Conservation (phyloP, 805 yeast genomes). For the Hanseniaspora osmophila region DNA sequence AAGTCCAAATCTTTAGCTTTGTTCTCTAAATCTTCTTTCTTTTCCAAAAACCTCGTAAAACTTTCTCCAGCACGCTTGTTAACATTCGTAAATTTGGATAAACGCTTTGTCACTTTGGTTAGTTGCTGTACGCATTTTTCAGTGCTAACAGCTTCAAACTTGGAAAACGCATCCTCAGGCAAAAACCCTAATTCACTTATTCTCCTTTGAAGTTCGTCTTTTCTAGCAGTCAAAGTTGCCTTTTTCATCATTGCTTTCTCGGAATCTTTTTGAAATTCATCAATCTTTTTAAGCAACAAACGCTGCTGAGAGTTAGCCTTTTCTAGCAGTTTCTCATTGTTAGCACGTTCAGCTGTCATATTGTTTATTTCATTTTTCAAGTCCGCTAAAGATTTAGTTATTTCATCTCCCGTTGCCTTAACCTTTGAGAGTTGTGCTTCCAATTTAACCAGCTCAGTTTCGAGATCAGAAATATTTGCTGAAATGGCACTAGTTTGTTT, state of each 20-base stretch:
- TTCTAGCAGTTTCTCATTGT: constrained; percentile 27
- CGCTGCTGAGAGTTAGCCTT: constrained; percentile 46
- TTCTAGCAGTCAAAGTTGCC: constrained; percentile 40
- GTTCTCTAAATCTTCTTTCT: constrained; percentile 47
- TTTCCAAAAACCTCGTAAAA: constrained; percentile 54
- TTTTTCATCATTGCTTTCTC: constrained; percentile 55
- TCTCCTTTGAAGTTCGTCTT: constrained; percentile 58
- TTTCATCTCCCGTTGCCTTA: constrained; percentile 8
- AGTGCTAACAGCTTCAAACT: constrained; percentile 32
- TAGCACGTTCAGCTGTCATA: constrained; percentile 17
- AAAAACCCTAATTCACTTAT: constrained; percentile 77
- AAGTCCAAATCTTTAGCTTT: constrained; percentile 57
- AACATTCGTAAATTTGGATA: constrained; percentile 58
- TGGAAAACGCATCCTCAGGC: constrained; percentile 68
- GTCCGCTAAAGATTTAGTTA: constrained; percentile 18
- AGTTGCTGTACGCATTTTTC: constrained; percentile 40
- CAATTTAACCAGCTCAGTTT: constrained; percentile 8
- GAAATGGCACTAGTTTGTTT: constrained; percentile 12
- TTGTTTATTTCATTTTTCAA: constrained; percentile 17
- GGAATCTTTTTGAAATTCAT: constrained; percentile 43
- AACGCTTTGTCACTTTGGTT: constrained; percentile 38
- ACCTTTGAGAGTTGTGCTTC: constrained; percentile 12
- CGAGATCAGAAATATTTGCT: constrained; percentile 9
- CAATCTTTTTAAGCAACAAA: constrained; percentile 38
- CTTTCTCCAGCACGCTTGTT: constrained; percentile 87